phyloP scores from a whole-genome alignment of 2,329 filamentous ascomycete species.

The Exserohilum turcica region DNA sequence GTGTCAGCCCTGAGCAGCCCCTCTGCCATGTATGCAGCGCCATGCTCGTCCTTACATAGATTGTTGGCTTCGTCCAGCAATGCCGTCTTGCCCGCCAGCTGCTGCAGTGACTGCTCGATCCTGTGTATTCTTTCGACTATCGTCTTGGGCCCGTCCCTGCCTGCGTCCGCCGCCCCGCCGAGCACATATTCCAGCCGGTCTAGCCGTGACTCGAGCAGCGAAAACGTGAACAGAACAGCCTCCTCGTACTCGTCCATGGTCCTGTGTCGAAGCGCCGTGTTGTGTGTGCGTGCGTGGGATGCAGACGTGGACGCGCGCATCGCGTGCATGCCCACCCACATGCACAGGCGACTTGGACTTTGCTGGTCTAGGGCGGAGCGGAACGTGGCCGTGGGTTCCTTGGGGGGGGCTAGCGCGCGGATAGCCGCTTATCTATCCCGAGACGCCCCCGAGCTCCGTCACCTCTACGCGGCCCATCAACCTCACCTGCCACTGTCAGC shows the following conservation, averaged over 20 bases:
- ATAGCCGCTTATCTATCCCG: conserved; percentile 11
- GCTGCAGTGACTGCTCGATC: conserved; percentile 46
- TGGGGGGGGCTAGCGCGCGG: conserved; percentile 26
- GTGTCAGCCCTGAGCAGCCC: conserved; percentile 17
- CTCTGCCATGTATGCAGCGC: not conserved
- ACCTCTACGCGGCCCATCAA: conserved; percentile 11
- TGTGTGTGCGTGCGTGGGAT: conserved; percentile 14
- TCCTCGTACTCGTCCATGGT: conserved; percentile 49
- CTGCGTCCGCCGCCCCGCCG: conserved; percentile 36
- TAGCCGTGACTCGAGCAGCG: conserved; percentile 53
- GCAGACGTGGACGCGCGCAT: conserved; percentile 20
- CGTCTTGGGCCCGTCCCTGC: conserved; percentile 32
- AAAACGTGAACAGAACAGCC: conserved; percentile 49
- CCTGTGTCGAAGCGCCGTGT: conserved; percentile 9
- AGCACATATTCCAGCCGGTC: conserved; percentile 52
- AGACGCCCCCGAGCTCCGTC: conserved; percentile 2
- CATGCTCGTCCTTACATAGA: too few relatives aligned
- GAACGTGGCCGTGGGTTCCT: conserved; percentile 17
- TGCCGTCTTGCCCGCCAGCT: conserved; percentile 48
- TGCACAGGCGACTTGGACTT: too few relatives aligned
- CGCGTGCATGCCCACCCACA: conserved; percentile 23
- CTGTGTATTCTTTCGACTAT: conserved; percentile 45
- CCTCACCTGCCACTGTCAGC: conserved; percentile 8
- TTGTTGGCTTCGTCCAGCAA: conserved; percentile 49
- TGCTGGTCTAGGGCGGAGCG: not conserved